These are phyloP conservation scores for Verticillium zaregamsianum DNA, from an alignment of 2,329 filamentous ascomycete species.

Conservation along the genomic window DNA sequence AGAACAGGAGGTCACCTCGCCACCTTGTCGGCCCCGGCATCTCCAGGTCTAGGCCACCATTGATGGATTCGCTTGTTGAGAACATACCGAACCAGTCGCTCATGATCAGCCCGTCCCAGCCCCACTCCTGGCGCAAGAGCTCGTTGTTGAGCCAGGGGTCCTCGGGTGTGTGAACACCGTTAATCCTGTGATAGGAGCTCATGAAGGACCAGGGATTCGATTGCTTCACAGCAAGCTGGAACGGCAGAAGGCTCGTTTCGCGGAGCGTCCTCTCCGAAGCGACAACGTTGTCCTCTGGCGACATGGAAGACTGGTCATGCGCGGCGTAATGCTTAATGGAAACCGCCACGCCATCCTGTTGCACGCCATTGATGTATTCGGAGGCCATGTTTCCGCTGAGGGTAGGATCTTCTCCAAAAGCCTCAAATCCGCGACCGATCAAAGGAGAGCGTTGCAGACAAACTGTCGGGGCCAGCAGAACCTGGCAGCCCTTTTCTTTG, in stretches of 20 bases:
- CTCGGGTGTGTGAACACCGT: slow-evolving; percentile 27
- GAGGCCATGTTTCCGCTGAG: slow-evolving; percentile 18
- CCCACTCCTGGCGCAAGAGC: slow-evolving; percentile 9
- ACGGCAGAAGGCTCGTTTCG: slow-evolving; percentile 63
- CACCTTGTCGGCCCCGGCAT: slow-evolving; percentile 25
- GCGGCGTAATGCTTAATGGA: slow-evolving; percentile 30
- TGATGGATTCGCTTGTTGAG: slow-evolving; percentile 12
- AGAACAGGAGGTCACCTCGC: neutral
- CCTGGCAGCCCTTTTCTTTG: slow-evolving; percentile 47
- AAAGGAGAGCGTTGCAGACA: slow-evolving; percentile 60
- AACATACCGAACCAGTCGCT: slow-evolving; percentile 20
- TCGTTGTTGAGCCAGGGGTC: slow-evolving; percentile 2
- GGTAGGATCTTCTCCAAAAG: slow-evolving; percentile 50
- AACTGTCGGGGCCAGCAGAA: slow-evolving; percentile 58
- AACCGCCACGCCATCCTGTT: slow-evolving; percentile 23
- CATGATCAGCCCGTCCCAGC: slow-evolving; percentile 8
- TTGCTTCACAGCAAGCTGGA: slow-evolving; percentile 56
- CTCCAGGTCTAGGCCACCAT: slow-evolving; percentile 27
- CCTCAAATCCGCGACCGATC: slow-evolving; percentile 61
- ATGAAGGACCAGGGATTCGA: slow-evolving; percentile 52
- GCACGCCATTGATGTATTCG: slow-evolving; percentile 26
- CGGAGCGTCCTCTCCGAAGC: slow-evolving; percentile 51
- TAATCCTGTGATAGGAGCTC: slow-evolving; percentile 54
- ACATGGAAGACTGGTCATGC: slow-evolving; percentile 47
- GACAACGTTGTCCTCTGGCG: slow-evolving; percentile 39